Evolutionary conservation across 1,139 yeast genomes (phyloP).

Genomic region (Yamadazyma spencermartinsiae): DNA sequence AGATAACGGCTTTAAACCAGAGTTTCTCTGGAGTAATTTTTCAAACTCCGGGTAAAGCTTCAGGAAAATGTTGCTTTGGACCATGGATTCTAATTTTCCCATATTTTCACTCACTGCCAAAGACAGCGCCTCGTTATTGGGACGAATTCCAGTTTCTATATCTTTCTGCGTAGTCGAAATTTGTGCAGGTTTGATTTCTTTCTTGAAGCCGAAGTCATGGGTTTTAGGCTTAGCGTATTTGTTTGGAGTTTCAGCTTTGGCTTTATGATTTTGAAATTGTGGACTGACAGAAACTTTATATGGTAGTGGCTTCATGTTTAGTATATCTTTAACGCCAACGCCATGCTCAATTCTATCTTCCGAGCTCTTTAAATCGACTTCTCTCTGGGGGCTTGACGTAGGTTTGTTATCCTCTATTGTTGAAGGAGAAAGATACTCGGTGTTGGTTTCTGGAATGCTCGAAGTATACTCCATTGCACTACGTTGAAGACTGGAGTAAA

Average conservation of each 20-base stretch:
- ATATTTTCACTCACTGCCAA: too few species aligned
- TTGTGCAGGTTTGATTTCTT: too few species aligned
- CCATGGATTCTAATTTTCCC: not conserved
- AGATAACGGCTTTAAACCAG: too few species aligned
- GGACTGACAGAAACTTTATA: conserved; percentile 27
- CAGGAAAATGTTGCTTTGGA: not conserved
- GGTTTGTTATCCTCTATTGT: not conserved
- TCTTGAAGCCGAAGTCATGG: not conserved
- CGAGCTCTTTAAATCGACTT: too few species aligned
- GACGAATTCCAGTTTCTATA: too few species aligned
- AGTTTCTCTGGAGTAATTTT: not conserved
- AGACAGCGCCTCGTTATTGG: too few species aligned
- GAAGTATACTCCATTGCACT: too few species aligned
- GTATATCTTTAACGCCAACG: conserved; percentile 19
- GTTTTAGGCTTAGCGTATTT: conserved; percentile 28
- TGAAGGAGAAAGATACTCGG: not conserved
- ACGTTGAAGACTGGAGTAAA: not conserved
- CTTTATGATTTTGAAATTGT: conserved; percentile 24
- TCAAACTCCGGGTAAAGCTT: not conserved
- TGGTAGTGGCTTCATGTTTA: conserved; percentile 22
- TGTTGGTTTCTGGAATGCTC: not conserved
- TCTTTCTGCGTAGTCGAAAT: too few species aligned
- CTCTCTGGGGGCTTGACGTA: not conserved
- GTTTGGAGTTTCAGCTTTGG: not conserved
- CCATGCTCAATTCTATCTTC: conserved; percentile 7